A percentile compares a stretch with the other conserved stretches of the same genome.
These are phyloP conservation scores for Chlorella sorokiniana DNA, from an alignment of 139 green algal genomes.

Conservation along the genomic window DNA sequence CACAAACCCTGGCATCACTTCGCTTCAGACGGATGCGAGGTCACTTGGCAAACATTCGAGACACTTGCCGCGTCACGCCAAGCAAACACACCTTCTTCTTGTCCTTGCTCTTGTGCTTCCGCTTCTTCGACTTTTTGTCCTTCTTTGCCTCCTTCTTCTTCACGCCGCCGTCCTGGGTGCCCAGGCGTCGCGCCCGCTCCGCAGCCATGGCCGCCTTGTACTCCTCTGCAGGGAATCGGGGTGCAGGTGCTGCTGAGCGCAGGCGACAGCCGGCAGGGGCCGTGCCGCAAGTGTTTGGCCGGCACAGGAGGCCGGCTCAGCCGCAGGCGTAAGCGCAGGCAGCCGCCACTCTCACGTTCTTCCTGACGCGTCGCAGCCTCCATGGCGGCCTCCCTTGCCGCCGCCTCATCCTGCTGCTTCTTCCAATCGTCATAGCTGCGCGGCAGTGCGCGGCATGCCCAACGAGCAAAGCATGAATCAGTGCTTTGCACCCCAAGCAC, in stretches of 20 bases:
- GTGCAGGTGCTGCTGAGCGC: neutral
- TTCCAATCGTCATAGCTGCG: conserved; percentile 44
- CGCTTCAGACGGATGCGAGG: neutral
- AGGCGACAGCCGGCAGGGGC: neutral
- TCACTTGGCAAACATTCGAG: neutral
- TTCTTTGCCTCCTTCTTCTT: conserved; percentile 35
- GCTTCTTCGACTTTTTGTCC: conserved; percentile 31
- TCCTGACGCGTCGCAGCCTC: conserved; percentile 13
- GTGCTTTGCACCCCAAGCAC: too few species aligned
- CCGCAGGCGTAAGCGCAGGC: too few species aligned
- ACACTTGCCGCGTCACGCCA: too few species aligned
- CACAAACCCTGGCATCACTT: neutral
- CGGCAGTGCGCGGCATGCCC: too few species aligned
- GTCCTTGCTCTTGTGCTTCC: conserved; percentile 17
- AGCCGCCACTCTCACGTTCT: conserved; percentile 21
- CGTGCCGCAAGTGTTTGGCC: too few species aligned
- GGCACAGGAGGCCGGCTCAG: too few species aligned
- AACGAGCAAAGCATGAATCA: too few species aligned
- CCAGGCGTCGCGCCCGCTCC: conserved; percentile 39
- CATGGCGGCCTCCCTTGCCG: conserved; percentile 17
- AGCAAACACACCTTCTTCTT: conserved; percentile 26
- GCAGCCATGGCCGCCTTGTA: conserved; percentile 36
- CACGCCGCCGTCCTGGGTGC: conserved; percentile 5
- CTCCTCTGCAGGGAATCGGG: conserved; percentile 17
- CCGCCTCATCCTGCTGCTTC: conserved; percentile 36